Base-by-base conservation (phyloP, 169 alveolate genomes). In the Plasmodium gonderi region DNA sequence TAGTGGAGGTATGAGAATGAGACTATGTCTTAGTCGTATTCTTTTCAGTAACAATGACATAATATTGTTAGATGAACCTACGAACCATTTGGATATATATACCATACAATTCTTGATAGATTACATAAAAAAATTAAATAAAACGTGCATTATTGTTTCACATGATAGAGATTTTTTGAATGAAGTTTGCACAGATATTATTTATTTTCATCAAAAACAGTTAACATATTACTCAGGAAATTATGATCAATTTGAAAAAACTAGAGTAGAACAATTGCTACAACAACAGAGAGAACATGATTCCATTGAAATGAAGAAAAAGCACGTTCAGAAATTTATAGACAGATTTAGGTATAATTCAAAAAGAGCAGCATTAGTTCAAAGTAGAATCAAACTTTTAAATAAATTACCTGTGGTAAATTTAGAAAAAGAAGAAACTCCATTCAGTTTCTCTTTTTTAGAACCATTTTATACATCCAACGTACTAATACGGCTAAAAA, bases 111-210 rank as follows among this genome's bases (percentile, higher is more conserved):
- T 99, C 99, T 96, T 99, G 36, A 99, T 98, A 93, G 98, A 98
- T 72, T 99, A 97, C 94, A 95, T 99, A 42, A 93, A 92, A 76
- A 94, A 96, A 45, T 96, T 97, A 94, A 97, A 96, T 68, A 98
- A 97, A 80, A 99, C 99, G 69, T 98, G 98, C 81, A 96, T 99
- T 38, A 98, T 99, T 29, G 99, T 99, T 40, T 97, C 99, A 72
- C 99, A 99, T 95, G 99, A 99, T 36, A 96, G 99, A 94, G 99
- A 98, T 81, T 98, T 99, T 95, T 95, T 99, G 44, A 98, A 99
- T 91, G 98, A 97, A 85, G 98, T 97, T 9, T 98, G 99, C 76
- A 98, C 99, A 23, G 99, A 99, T 91, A 97, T 98, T 69, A 98
- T 99, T 69, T 99, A 98, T 91, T 98, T 98, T 95, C 94, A 96